Conservation (phyloP, 108 stramenopile genomes). For the Fragilaria radians region DNA sequence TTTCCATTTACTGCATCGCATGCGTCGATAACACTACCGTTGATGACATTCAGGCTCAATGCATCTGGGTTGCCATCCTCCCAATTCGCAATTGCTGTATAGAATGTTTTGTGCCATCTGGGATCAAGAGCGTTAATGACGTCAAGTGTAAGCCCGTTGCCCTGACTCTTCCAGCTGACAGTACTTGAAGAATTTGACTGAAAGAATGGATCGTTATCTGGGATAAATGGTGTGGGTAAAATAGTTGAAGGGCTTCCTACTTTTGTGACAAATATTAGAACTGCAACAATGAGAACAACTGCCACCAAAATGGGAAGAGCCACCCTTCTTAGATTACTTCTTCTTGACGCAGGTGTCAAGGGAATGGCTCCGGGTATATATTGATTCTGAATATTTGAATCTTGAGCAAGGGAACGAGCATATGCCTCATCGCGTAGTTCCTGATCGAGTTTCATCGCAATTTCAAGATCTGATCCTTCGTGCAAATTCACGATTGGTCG, state of each 20-base stretch:
- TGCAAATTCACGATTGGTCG: too few relatives aligned
- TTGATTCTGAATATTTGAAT: too few relatives aligned
- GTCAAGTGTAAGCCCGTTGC: slow-evolving; percentile 42
- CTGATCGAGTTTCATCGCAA: neutral
- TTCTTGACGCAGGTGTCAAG: too few relatives aligned
- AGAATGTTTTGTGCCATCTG: slow-evolving; percentile 47
- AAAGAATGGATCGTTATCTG: slow-evolving; percentile 40
- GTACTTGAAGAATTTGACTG: slow-evolving; percentile 12
- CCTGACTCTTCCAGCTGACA: slow-evolving; percentile 28
- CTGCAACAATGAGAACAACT: too few relatives aligned
- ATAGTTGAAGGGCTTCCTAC: too few relatives aligned
- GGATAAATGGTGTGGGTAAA: slow-evolving; percentile 32
- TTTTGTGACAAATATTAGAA: too few relatives aligned
- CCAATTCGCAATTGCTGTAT: slow-evolving; percentile 52
- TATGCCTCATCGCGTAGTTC: neutral
- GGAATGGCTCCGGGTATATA: too few relatives aligned
- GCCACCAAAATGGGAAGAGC: too few relatives aligned
- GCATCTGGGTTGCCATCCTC: slow-evolving; percentile 41
- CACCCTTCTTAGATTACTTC: too few relatives aligned
- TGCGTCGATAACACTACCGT: slow-evolving; percentile 15
- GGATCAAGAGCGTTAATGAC: slow-evolving; percentile 52
- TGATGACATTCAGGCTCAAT: slow-evolving; percentile 24
- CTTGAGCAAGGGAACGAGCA: too few relatives aligned
- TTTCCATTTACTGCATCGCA: slow-evolving; percentile 7
- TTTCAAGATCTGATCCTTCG: too few relatives aligned